Base-by-base conservation (phyloP, 1,284 basidiomycete species). In the Sanghuangporus sanghuang region DNA sequence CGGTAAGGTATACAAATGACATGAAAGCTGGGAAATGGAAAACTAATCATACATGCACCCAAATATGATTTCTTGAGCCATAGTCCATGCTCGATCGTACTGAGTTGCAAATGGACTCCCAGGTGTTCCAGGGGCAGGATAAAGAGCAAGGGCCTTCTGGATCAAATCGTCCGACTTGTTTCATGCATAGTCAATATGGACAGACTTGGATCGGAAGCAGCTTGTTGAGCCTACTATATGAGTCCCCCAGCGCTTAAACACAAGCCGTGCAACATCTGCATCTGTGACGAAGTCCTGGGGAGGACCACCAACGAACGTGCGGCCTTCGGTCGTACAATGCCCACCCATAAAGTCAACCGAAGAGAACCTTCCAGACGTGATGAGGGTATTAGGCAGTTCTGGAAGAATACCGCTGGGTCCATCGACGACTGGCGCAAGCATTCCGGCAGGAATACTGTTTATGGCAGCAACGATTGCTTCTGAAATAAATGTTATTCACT, bases 271-370 rank as follows among this genome's bases (percentile, higher is more conserved):
- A 12, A 80, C 71, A 66, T 81, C 77, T 5, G 74, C 75, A 12
- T 79, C 77, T 1, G 75, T 79, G 2, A 73, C 67, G 52, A 80
- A 77, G 9, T 77, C 72, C 5, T 69, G 68, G 0, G 79, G 79
- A 23, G 68, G 71, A 12, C 78, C 78, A 39, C 71, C 73, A 1
- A 74, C 77, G 63, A 80, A 80, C 2, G 76, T 78, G 39, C 69
- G 61, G 7, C 79, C 79, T 58, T 80, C 79, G 16, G 77, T 77
- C 0, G 77, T 77, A 64, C 77, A 79, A 64, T 80, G 79, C 1
- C 80, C 79, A 23, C 75, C 79, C 6, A 77, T 69, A 64, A 78
- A 77, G 6, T 80, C 77, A 1, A 80, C 76, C 2, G 69, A 64
- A 57, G 61, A 70, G 66, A 80, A 79, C 39, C 74, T 76, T 3